Percentiles rank a stretch among this genome's conserved stretches.
phyloP scores from a whole-genome alignment of 164 flowering plant species.

The Annona cherimola region DNA sequence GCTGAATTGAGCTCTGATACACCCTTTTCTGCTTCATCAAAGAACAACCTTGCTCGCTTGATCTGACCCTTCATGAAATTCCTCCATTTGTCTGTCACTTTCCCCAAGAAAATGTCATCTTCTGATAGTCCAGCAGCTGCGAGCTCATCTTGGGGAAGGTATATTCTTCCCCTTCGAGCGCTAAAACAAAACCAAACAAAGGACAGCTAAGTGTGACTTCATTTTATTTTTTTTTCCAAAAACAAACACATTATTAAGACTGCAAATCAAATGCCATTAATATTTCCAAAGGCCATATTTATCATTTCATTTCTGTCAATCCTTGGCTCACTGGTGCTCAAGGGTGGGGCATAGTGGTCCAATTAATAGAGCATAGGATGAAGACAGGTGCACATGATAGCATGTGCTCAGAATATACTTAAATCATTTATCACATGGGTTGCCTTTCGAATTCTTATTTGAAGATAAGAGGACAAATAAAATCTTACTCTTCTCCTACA shows the following conservation, averaged over 20 bases:
- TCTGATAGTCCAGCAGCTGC: conserved; percentile 76
- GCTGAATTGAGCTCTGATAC: conserved; percentile 33
- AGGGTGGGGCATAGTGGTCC: too few species aligned
- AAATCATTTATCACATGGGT: too few species aligned
- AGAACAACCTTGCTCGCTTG: conserved; percentile 77
- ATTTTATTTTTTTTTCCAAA: background rate
- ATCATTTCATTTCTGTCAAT: too few species aligned
- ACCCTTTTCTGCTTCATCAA: conserved; percentile 55
- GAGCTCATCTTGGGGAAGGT: conserved; percentile 79
- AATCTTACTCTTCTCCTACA: too few species aligned
- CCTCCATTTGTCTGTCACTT: conserved; percentile 82
- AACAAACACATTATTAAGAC: background rate
- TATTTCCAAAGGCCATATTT: conserved; percentile 40
- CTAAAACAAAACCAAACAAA: conserved; percentile 22
- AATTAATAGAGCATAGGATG: too few species aligned
- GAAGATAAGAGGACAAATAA: too few species aligned
- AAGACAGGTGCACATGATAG: too few species aligned
- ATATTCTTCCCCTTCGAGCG: conserved; percentile 78
- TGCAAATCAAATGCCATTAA: background rate
- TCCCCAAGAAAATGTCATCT: conserved; percentile 72
- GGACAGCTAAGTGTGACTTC: background rate
- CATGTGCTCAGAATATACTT: too few species aligned
- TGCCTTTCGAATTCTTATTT: too few species aligned
- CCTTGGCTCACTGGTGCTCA: too few species aligned
- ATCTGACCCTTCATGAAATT: conserved; percentile 78